Conservation (phyloP, 1,139 yeast species). For the Ogataea hybrid region DNA sequence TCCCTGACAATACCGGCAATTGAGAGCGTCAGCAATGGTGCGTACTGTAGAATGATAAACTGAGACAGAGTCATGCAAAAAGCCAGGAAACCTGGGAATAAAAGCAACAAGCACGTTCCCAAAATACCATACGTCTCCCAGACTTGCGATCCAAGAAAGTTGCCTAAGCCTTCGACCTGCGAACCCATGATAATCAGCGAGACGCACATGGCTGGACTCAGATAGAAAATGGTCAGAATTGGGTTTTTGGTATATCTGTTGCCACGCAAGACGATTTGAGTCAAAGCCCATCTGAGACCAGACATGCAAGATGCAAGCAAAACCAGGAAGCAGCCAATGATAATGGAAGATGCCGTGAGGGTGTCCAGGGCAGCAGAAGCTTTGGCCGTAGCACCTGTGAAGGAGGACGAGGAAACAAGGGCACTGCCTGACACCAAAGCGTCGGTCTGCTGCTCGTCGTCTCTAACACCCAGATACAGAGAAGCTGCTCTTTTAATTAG, state of each 20-base stretch:
- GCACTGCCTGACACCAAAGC: background rate
- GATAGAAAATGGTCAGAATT: constrained; percentile 73
- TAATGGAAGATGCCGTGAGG: constrained; percentile 23
- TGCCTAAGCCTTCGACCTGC: constrained; percentile 60
- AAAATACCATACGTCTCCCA: constrained; percentile 61
- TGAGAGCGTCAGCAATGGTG: constrained; percentile 82
- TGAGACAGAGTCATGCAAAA: constrained; percentile 90
- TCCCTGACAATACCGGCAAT: constrained; percentile 95
- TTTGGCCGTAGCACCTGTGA: constrained; percentile 8
- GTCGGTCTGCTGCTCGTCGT: constrained; percentile 3
- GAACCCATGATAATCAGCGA: constrained; percentile 60
- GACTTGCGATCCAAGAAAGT: constrained; percentile 51
- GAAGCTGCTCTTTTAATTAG: constrained; percentile 19
- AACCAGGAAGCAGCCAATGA: constrained; percentile 66
- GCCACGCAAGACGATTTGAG: constrained; percentile 72
- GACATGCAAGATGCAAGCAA: constrained; percentile 76
- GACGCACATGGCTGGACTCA: constrained; percentile 81
- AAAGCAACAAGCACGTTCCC: constrained; percentile 54
- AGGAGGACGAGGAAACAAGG: background rate
- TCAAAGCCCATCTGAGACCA: constrained; percentile 93
- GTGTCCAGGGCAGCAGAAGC: constrained; percentile 9
- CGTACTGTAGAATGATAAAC: constrained; percentile 74
- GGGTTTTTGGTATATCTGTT: constrained; percentile 68
- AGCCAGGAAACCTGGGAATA: constrained; percentile 84
- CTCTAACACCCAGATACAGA: constrained; percentile 18